A percentile compares a stretch with the other conserved stretches of the same genome.
phyloP scores from a whole-genome alignment of 2,329 filamentous ascomycete species.

The Macrophomina pseudophaseolina region DNA sequence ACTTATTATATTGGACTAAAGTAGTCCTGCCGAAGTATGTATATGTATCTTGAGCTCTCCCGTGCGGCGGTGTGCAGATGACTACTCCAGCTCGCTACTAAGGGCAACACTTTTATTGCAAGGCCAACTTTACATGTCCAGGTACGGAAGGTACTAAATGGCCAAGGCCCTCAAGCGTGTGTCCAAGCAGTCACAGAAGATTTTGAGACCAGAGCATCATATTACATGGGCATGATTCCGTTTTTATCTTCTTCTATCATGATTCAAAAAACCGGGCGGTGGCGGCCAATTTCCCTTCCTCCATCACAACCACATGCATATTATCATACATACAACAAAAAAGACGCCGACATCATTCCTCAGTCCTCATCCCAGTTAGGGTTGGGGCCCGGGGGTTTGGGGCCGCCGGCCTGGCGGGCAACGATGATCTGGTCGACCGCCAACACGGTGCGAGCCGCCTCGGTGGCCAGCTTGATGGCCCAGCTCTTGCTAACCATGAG shows the following conservation, averaged over 20 bases:
- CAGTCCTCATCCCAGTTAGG: slow-evolving; percentile 74
- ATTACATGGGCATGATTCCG: background rate
- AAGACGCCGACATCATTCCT: background rate
- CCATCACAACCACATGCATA: slow-evolving; percentile 9
- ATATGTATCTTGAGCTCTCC: too few relatives aligned
- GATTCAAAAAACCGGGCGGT: background rate
- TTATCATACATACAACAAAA: slow-evolving; percentile 14
- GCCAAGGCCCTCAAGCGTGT: too few relatives aligned
- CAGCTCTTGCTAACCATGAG: slow-evolving; percentile 90
- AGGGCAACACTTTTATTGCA: too few relatives aligned
- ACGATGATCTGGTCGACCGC: slow-evolving; percentile 99
- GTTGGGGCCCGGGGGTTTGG: slow-evolving; percentile 95
- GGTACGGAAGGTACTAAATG: too few relatives aligned
- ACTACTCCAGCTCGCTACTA: too few relatives aligned
- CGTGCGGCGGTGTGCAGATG: too few relatives aligned
- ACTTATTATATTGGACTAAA: too few relatives aligned
- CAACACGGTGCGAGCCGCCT: slow-evolving; percentile 89
- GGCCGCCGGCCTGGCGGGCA: slow-evolving; percentile 92
- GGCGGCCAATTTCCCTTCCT: background rate
- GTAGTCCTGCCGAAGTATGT: too few relatives aligned
- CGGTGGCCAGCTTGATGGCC: slow-evolving; percentile 96
- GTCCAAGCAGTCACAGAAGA: too few relatives aligned
- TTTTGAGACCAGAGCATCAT: background rate
- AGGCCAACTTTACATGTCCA: too few relatives aligned
- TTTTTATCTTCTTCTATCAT: slow-evolving; percentile 18